A percentile compares a stretch with the other conserved stretches of the same genome.
These are phyloP conservation scores for Cyberlindnera mycetangii DNA, from an alignment of 805 yeast species.

Conservation along the genomic window DNA sequence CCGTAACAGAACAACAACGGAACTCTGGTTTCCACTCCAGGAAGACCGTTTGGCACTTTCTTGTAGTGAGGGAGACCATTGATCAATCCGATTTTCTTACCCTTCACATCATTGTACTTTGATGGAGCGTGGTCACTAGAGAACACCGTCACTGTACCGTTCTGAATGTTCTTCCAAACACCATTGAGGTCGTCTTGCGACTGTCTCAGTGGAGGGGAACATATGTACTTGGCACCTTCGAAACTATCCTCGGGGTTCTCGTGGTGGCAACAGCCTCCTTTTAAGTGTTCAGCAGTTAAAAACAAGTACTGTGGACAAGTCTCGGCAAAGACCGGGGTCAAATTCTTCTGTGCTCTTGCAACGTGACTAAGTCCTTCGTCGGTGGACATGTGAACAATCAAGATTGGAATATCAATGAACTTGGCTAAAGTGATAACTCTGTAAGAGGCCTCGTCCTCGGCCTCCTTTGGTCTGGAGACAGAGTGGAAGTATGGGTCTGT, in stretches of 20 bases:
- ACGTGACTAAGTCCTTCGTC: slow-evolving; percentile 40
- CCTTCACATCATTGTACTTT: slow-evolving; percentile 37
- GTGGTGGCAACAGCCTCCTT: slow-evolving; percentile 28
- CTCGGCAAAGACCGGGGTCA: slow-evolving; percentile 44
- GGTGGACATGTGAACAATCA: slow-evolving; percentile 48
- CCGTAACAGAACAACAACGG: slow-evolving; percentile 44
- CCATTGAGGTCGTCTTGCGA: slow-evolving; percentile 37
- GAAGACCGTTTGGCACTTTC: slow-evolving; percentile 46
- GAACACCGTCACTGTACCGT: slow-evolving; percentile 46
- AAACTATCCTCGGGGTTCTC: slow-evolving; percentile 32
- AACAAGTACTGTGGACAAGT: slow-evolving; percentile 50
- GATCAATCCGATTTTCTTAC: slow-evolving; percentile 41
- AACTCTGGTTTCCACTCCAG: slow-evolving; percentile 47
- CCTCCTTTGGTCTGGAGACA: slow-evolving; percentile 41
- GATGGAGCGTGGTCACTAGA: slow-evolving; percentile 48
- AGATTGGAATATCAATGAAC: slow-evolving; percentile 42
- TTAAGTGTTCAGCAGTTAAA: slow-evolving; percentile 38
- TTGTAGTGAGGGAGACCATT: slow-evolving; percentile 41
- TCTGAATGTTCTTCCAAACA: slow-evolving; percentile 43
- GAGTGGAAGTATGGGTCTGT: slow-evolving; percentile 45
- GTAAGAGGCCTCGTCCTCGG: slow-evolving; percentile 49
- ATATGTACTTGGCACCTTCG: slow-evolving; percentile 47
- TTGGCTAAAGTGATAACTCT: slow-evolving; percentile 44
- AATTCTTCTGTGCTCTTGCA: slow-evolving; percentile 38
- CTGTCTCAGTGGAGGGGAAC: slow-evolving; percentile 49